Base-by-base conservation (phyloP, 805 yeast species). In the Debaryomyces prosopidis region DNA sequence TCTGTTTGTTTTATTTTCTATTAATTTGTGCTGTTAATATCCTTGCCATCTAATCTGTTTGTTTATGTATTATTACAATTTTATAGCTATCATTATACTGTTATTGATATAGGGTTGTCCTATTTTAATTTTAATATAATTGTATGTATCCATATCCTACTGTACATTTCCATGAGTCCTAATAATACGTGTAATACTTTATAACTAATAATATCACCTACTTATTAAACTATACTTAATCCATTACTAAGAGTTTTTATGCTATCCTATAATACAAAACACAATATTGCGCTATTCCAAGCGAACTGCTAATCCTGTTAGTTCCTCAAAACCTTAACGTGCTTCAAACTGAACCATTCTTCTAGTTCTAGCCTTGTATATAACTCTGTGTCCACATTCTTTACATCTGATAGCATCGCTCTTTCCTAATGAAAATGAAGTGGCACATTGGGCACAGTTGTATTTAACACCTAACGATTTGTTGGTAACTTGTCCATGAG, bases 381-480 rank as follows among this genome's bases (percentile, higher is more conserved):
- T 76, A 49, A 94, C 97, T 73, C 99, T 86, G 74, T 94, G 98
- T 52, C 99, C 99, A 71, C 99, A 94, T 57, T 91, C 96, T 71
- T 90, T 91, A 74, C 99, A 94, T 75, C 98, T 87, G 53, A 94
- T 96, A 26, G 98, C 96, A 67, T 94, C 99, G 56, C 87, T 89
- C 71, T 92, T 89, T 43, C 89, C 84, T 55, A 94, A 80, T 2
- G 96, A 82, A 57, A 91, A 86, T 44, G 85, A 84, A 45, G 91
- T 81, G 7, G 97, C 96, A 71, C 99, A 94, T 74, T 89, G 94
- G 36, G 98, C 96, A 70, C 99, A 92, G 63, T 90, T 84, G 71
- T 92, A 92, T 60, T 87, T 88, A 57, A 90, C 94, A 45, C 97
- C 96, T 59, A 84, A 85, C 47, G 84, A 82, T 55, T 72, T 72